phyloP scores from a whole-genome alignment of 192 early-diverging fungal species.

The Coemansia sp. region DNA sequence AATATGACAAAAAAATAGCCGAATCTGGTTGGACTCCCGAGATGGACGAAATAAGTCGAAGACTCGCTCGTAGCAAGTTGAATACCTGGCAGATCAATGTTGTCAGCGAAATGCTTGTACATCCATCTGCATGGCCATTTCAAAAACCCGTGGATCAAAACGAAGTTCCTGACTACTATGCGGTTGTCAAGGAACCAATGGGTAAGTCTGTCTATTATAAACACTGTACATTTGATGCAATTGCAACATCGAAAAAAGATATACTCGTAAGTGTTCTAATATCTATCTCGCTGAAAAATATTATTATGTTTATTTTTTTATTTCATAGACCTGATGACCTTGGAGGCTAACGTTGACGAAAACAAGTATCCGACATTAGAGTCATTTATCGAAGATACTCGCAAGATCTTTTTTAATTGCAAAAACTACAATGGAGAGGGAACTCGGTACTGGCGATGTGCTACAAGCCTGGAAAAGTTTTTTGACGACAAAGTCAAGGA shows the following conservation, averaged over 20 bases:
- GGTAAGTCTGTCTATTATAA: slow-evolving; percentile 21
- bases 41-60: slow-evolving; percentile 64
- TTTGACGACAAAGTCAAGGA: slow-evolving; percentile 74
- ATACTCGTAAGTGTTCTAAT: neutral
- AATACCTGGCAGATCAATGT: slow-evolving; percentile 64
- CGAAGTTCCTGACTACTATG: slow-evolving; percentile 93
- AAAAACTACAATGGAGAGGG: slow-evolving; percentile 86
- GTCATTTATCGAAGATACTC: slow-evolving; percentile 79
- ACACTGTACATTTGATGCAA: neutral
- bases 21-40: slow-evolving; percentile 95
- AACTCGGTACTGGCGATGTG: slow-evolving; percentile 80
- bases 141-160: slow-evolving; percentile 82
- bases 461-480: slow-evolving; percentile 71
- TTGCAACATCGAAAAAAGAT: no score
- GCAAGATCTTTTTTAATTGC: slow-evolving; percentile 94
- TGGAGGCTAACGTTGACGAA: slow-evolving; percentile 80
- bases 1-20: slow-evolving; percentile 19
- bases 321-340: slow-evolving; percentile 70
- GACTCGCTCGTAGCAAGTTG: slow-evolving; percentile 47
- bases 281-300: neutral
- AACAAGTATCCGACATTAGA: slow-evolving; percentile 82
- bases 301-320: neutral
- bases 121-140: slow-evolving; percentile 91
- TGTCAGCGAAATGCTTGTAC: slow-evolving; percentile 74
- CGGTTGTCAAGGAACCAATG: slow-evolving; percentile 97